Base-by-base conservation (phyloP, 352 stramenopile genomes). In the Phytophthora pistaciae region DNA sequence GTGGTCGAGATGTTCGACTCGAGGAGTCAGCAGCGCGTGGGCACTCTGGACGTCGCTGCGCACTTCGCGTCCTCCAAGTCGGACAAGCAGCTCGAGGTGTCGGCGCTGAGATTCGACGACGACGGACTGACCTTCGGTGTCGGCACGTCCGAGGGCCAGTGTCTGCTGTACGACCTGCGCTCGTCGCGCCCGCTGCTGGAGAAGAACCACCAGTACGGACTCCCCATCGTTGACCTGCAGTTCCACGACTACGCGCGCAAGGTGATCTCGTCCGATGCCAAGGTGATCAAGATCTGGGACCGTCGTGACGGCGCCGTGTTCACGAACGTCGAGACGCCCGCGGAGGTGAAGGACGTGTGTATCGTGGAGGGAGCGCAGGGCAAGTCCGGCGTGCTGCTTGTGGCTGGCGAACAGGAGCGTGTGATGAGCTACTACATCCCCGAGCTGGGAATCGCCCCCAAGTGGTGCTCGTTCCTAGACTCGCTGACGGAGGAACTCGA, bases 381-480 rank as follows among this genome's bases (percentile, higher is more conserved):
- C 54, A 94, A 97, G 66, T 99, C 96, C 49, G 98, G 98, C 14
- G 91, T 99, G 23, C 55, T 99, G 33, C 82, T 99, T 27, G 97
- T 98, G 38, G 95, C 98, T 7, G 97, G 96, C 13, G 98, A 99
- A 80, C 97, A 99, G 77, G 87, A 98, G 57, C 95, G 98, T 61
- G 87, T 99, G 50, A 97, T 98, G 93, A 96, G 96, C n/a, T 99
- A 99, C 80, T 99, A 99, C 82, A 93, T 99, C 54, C 98, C 98
- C 0, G 88, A 98, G 62, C 82, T 99, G 25, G 98, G 98, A 25
- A 92, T 98, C 31, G 98, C 98, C 21, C 98, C 98, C 2, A 94
- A 98, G 67, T 99, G 98, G 98, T 99, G 97, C 74, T 99, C 96
- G 40, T 99, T 99, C 88, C 83, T 99, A 23, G 98, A 99, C 72